Conservation (phyloP, 768 basidiomycete genomes). For the Hortiboletus flavorubellus region DNA sequence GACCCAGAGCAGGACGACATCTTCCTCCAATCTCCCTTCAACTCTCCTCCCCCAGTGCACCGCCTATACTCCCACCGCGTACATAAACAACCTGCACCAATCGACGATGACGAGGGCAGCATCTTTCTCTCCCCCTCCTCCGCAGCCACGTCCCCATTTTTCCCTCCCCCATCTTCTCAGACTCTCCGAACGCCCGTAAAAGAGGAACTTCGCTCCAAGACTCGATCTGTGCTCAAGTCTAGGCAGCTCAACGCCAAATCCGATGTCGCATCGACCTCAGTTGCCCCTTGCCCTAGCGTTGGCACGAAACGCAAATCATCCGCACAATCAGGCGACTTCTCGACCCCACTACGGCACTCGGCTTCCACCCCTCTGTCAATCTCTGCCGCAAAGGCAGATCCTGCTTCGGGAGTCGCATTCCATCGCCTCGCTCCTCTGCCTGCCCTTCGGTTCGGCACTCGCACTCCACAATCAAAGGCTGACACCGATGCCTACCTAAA, state of each 20-base stretch:
- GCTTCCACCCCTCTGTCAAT: slow-evolving; percentile 38
- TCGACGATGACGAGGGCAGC: slow-evolving; percentile 55
- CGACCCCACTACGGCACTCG: slow-evolving; percentile 55
- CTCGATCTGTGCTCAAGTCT: slow-evolving; percentile 41
- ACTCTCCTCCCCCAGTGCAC: slow-evolving; percentile 43
- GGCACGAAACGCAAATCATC: slow-evolving; percentile 68
- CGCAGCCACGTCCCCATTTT: slow-evolving; percentile 38
- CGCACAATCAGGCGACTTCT: slow-evolving; percentile 41
- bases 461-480: slow-evolving; percentile 33
- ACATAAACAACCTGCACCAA: slow-evolving; percentile 26
- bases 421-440: slow-evolving; percentile 35
- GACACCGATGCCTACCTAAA: slow-evolving; percentile 38
- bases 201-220: slow-evolving; percentile 38
- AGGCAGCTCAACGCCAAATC: slow-evolving; percentile 28
- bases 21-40: slow-evolving; percentile 53
- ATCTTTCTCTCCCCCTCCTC: slow-evolving; percentile 54
- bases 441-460: slow-evolving; percentile 29
- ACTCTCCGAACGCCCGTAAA: slow-evolving; percentile 64
- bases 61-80: slow-evolving; percentile 43
- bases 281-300: slow-evolving; percentile 35
- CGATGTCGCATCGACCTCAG: not conserved
- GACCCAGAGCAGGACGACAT: slow-evolving; percentile 44
- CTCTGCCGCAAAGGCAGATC: slow-evolving; percentile 32
- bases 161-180: slow-evolving; percentile 42
- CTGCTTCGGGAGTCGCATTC: slow-evolving; percentile 34